Evolutionary conservation across 257 asterid genomes (phyloP), one percentile per base, ranked within the genome.

Genomic region (Verbena officinalis): DNA sequence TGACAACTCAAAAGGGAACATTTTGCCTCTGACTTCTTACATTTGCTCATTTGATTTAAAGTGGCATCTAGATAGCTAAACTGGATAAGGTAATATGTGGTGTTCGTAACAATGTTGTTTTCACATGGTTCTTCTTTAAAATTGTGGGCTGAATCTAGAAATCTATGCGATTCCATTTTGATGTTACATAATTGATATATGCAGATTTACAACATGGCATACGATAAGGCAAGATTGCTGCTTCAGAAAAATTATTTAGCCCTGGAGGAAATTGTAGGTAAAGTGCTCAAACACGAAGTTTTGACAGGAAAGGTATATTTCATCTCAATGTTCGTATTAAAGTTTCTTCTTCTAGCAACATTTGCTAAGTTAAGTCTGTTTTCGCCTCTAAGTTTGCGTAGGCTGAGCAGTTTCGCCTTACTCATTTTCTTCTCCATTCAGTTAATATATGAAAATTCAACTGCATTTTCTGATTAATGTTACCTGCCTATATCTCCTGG

Each of bases 211-310:
- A 52, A 84, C 75, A 77, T 81, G 75, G 97, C 97, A 65, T 90
- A 85, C 55, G 92, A 90, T 51, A 93, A 83, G 80, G 96, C 99
- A 19, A 87, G 74, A 77, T 20, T 17, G 63, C 79, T 93, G 78
- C 84, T 93, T 48, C 94, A 78, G 82, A 83, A 74, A 66, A 93
- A 93, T 73, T 74, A 71, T 27, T 23, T 33, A 51, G 90, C 78
- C 70, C 87, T 93, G 70, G 96, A 93, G 83, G 86, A 84, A 69
- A 78, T 93, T 72, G 99, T 87, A 54, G 92, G 84, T 70, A 97
- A 93, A 69, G 81, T 93, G 77, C 84, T 93, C 13, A 81, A 87
- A 69, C 83, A 71, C 54, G 99, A 93, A 79, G 77, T 93, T 64
- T 78, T 93, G 78, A 73, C 90, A 1, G 95, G 95, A 76, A 90